phyloP scores from a whole-genome alignment of 2,329 filamentous ascomycete genomes.

The Fusarium sarcochroum region DNA sequence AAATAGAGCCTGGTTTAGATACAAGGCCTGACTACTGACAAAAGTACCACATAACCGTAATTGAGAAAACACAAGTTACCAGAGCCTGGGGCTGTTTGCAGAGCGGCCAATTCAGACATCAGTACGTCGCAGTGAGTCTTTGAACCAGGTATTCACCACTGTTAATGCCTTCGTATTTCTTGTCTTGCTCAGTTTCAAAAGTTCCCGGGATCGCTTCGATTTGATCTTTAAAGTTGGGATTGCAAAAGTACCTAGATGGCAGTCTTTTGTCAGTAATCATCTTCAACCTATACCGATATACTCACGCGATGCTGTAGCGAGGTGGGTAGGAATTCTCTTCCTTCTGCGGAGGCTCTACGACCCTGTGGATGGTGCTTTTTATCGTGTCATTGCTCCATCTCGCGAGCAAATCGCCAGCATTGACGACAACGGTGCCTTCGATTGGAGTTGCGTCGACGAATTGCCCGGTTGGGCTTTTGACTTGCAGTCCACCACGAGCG shows the following conservation, averaged over 20 bases:
- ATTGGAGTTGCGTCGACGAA: slow-evolving; percentile 91
- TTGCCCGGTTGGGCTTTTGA: slow-evolving; percentile 77
- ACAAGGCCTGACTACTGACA: neutral
- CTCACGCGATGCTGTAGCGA: slow-evolving; percentile 86
- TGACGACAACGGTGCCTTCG: slow-evolving; percentile 84
- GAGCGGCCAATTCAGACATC: slow-evolving; percentile 9
- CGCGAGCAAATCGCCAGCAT: slow-evolving; percentile 88
- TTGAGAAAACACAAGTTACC: neutral
- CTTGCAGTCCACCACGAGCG: slow-evolving; percentile 67
- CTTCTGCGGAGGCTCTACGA: slow-evolving; percentile 83
- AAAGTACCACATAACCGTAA: neutral
- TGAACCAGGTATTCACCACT: slow-evolving; percentile 86
- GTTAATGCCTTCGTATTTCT: slow-evolving; percentile 84
- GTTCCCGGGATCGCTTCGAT: slow-evolving; percentile 89
- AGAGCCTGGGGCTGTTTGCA: too few species aligned
- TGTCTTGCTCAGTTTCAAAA: slow-evolving; percentile 72
- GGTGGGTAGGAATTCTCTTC: slow-evolving; percentile 75
- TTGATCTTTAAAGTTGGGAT: slow-evolving; percentile 80
- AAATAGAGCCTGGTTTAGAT: neutral
- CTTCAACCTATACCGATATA: slow-evolving; percentile 21
- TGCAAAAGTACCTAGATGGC: slow-evolving; percentile 81
- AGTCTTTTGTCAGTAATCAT: slow-evolving; percentile 6
- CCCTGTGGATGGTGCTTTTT: slow-evolving; percentile 89
- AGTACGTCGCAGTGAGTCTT: slow-evolving; percentile 82
- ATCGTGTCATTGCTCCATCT: slow-evolving; percentile 94